phyloP scores from a whole-genome alignment of 495 filamentous ascomycete genomes.

The Penicillium silybi region DNA sequence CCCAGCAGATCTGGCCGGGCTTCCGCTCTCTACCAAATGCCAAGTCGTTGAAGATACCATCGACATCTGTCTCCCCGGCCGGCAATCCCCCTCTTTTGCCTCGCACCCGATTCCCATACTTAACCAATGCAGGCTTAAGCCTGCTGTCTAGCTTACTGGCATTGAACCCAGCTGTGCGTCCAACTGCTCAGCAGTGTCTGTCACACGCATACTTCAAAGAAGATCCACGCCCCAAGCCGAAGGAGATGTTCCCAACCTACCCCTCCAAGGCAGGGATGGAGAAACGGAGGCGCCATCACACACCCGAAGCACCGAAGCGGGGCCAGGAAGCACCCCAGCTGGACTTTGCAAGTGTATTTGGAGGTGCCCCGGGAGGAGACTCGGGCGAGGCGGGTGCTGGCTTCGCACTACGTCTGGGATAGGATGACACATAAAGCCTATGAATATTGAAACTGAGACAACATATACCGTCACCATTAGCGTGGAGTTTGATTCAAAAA shows the following conservation, averaged over 20 bases:
- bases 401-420: conserved; percentile 71
- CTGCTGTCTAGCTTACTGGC: conserved; percentile 68
- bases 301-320: conserved; percentile 80
- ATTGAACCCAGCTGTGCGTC: conserved; percentile 69
- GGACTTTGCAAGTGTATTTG: conserved; percentile 70
- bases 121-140: conserved; percentile 69
- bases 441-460: neutral
- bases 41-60: conserved; percentile 73
- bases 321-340: conserved; percentile 66
- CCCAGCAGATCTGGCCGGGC: conserved; percentile 77
- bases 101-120: conserved; percentile 72
- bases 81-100: conserved; percentile 33
- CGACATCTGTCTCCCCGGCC: conserved; percentile 24
- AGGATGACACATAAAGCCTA: conserved; percentile 4
- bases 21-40: conserved; percentile 90
- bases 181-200: conserved; percentile 67
- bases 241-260: conserved; percentile 87
- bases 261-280: conserved; percentile 94
- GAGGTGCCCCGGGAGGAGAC: conserved; percentile 67
- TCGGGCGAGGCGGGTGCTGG: conserved; percentile 75
- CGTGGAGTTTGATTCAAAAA: neutral
- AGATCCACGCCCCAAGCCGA: conserved; percentile 80
- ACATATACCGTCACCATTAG: neutral
- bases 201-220: conserved; percentile 83
- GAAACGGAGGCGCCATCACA: conserved; percentile 65